Conservation (phyloP, 2,329 filamentous ascomycete genomes). For the Apiospora kogelbergensis region DNA sequence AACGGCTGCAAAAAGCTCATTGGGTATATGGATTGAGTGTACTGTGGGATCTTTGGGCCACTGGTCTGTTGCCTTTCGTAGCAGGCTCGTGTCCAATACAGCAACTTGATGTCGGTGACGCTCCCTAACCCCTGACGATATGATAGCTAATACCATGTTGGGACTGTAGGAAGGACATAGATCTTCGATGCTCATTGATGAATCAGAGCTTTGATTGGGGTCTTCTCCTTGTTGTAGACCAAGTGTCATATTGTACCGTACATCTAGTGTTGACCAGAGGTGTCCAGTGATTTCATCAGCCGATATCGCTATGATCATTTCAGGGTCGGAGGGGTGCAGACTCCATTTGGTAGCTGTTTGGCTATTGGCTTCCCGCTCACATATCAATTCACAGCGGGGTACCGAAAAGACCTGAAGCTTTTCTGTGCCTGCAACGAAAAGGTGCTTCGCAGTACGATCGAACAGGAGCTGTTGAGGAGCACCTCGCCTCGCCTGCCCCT, state of each 20-base stretch:
- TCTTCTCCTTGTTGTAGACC: not conserved
- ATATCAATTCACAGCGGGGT: not conserved
- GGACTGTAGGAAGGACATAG: not conserved
- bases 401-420: constrained; percentile 12
- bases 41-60: not conserved
- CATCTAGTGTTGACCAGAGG: not conserved
- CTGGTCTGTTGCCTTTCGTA: not conserved
- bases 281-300: not conserved
- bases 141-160: not conserved
- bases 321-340: not conserved
- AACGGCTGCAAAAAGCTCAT: not conserved
- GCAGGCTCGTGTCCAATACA: not conserved
- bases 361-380: not conserved
- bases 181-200: not conserved
- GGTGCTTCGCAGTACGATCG: not conserved
- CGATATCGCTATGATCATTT: not conserved
- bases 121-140: not conserved
- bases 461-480: constrained; percentile 15
- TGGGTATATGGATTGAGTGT: not conserved
- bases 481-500: constrained; percentile 8
- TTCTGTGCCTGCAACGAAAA: constrained; percentile 11
- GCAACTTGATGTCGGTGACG: not conserved
- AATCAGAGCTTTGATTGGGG: not conserved
- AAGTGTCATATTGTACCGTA: not conserved
- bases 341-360: not conserved